A percentile compares a stretch with the other conserved stretches of the same genome.
These are phyloP conservation scores for Pinus albicaulis DNA, from an alignment of 75 land plant species.

Conservation along the genomic window DNA sequence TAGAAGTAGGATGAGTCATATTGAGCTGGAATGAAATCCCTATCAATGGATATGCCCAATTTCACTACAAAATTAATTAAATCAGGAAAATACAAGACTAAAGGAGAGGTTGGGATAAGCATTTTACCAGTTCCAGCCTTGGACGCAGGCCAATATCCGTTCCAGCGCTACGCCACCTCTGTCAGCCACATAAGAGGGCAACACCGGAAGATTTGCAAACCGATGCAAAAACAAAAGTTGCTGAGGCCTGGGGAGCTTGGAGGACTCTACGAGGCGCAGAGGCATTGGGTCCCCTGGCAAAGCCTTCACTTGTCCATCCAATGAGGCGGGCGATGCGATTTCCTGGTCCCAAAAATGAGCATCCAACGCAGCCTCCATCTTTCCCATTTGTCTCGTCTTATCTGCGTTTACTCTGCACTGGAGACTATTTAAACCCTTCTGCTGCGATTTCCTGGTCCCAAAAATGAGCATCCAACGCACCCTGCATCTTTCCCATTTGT, in stretches of 20 bases:
- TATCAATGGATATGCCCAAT: no score
- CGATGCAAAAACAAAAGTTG: slow-evolving; percentile 66
- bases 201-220: slow-evolving; percentile 48
- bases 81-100: no score
- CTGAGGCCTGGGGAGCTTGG: slow-evolving; percentile 40
- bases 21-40: no score
- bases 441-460: slow-evolving; percentile 62
- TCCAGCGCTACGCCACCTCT: slow-evolving; percentile 38
- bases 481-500: neutral
- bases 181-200: slow-evolving; percentile 38
- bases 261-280: slow-evolving; percentile 39
- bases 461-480: slow-evolving; percentile 42
- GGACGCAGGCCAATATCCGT: slow-evolving; percentile 28
- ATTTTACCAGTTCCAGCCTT: slow-evolving; percentile 26
- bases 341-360: slow-evolving; percentile 58
- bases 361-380: slow-evolving; percentile 29
- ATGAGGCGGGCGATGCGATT: slow-evolving; percentile 38
- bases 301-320: slow-evolving; percentile 45
- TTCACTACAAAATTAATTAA: no score
- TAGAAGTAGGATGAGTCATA: no score
- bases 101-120: no score
- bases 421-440: no score
- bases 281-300: slow-evolving; percentile 34
- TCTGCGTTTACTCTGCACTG: no score
- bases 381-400: no score